Evolutionary conservation across 23 red algal genomes (phyloP).

Genomic region (Cyanidioschyzon merolae): DNA sequence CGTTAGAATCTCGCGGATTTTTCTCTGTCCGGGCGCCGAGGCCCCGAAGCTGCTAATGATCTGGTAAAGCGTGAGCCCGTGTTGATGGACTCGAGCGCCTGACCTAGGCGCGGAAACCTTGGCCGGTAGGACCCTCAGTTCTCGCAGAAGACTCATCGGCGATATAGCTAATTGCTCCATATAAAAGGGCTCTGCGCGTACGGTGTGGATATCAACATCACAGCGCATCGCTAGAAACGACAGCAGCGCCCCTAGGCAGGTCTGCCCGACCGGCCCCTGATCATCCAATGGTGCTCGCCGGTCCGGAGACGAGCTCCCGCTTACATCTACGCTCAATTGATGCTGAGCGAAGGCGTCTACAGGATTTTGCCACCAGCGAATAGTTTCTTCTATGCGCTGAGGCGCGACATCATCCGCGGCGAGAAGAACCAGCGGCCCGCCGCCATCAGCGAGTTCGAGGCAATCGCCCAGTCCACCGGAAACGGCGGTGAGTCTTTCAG

Average conservation of each 20-base stretch:
- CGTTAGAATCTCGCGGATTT: background rate
- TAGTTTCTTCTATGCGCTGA: background rate
- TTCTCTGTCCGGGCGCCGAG: background rate
- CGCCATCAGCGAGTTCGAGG: background rate
- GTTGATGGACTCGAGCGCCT: background rate
- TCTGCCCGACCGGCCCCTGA: background rate
- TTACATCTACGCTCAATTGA: background rate
- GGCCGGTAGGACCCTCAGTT: background rate
- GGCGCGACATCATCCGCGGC: background rate
- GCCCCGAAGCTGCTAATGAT: background rate
- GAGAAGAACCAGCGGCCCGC: background rate
- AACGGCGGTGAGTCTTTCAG: background rate
- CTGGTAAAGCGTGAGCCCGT: background rate
- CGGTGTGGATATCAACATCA: background rate
- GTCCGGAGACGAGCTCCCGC: background rate
- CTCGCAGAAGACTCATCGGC: background rate
- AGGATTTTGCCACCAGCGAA: background rate
- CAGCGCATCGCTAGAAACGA: background rate
- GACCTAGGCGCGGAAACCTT: background rate
- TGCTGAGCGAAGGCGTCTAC: background rate
- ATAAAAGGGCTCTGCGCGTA: background rate
- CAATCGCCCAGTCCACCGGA: background rate
- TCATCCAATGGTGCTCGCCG: background rate
- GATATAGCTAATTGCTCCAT: background rate
- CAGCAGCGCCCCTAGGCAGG: background rate